These are phyloP conservation scores for Akanthomyces lecanii DNA, from an alignment of 2,329 filamentous ascomycete species.

Conservation along the genomic window DNA sequence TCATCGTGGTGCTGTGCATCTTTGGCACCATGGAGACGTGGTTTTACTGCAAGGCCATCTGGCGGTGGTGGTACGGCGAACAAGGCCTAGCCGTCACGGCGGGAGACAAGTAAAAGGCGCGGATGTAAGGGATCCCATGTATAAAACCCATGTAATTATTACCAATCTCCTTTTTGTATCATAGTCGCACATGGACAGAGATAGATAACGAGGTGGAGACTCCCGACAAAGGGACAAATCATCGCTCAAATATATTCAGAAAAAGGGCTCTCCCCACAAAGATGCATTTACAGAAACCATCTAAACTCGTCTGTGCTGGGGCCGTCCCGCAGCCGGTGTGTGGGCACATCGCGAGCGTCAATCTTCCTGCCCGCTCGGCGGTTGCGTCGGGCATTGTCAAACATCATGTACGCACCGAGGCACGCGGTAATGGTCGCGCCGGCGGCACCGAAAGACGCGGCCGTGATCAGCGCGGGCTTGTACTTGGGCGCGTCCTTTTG, in stretches of 20 bases:
- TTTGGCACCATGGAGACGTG: constrained; percentile 32
- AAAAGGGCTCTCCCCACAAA: background rate
- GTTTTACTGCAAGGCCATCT: constrained; percentile 29
- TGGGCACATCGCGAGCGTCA: constrained; percentile 43
- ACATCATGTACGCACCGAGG: constrained; percentile 59
- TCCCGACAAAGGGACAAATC: background rate
- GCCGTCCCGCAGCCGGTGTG: constrained; percentile 45
- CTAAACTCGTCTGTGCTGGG: constrained; percentile 44
- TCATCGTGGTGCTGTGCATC: constrained; percentile 26
- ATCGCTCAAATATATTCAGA: constrained; percentile 10
- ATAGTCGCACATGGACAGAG: background rate
- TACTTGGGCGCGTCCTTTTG: constrained; percentile 63
- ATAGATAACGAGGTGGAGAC: background rate
- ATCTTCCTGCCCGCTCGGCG: constrained; percentile 46
- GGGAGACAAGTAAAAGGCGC: background rate
- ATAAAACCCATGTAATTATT: background rate
- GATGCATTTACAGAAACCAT: constrained; percentile 41
- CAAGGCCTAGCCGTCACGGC: background rate
- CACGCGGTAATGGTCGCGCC: constrained; percentile 52
- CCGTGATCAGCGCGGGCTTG: constrained; percentile 60
- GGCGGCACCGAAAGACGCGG: constrained; percentile 58
- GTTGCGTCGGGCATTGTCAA: constrained; percentile 51
- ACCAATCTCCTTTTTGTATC: background rate
- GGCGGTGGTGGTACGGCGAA: constrained; percentile 26
- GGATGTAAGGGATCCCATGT: background rate